phyloP scores from a whole-genome alignment of 1,284 basidiomycete genomes.

The Anthracocystis setariae region DNA sequence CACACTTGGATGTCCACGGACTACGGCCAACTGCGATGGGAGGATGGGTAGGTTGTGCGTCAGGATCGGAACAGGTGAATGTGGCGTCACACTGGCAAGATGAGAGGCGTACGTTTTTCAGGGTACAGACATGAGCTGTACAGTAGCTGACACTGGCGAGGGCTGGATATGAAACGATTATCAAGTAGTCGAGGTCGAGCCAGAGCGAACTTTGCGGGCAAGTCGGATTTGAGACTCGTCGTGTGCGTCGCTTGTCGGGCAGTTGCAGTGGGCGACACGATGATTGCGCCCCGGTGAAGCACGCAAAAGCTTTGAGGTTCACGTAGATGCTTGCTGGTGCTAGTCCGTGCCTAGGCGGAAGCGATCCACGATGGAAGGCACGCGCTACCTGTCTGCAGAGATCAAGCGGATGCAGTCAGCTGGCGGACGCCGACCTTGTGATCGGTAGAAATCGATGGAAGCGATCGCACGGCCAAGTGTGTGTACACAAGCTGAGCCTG shows the following conservation, averaged over 20 bases:
- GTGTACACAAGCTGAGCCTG: not conserved
- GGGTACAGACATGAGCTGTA: conserved; percentile 10
- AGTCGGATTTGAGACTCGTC: conserved; percentile 3
- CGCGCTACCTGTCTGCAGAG: not conserved
- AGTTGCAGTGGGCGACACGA: not conserved
- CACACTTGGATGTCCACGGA: not conserved
- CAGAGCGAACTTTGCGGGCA: conserved; percentile 5
- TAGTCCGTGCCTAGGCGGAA: not conserved
- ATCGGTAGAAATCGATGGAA: not conserved
- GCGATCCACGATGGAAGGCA: not conserved
- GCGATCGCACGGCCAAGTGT: not conserved
- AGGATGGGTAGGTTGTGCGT: not conserved
- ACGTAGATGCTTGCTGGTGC: not conserved
- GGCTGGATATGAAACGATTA: conserved; percentile 19
- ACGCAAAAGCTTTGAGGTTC: no score
- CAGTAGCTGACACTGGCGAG: not conserved
- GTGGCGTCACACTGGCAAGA: conserved; percentile 17
- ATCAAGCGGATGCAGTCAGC: not conserved
- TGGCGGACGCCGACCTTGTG: not conserved
- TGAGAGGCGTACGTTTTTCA: conserved; percentile 19
- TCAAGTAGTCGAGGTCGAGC: conserved; percentile 21
- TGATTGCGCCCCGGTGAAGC: no score
- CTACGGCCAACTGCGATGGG: not conserved
- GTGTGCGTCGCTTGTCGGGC: not conserved
- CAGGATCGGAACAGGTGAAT: conserved; percentile 11